A percentile compares a stretch with the other conserved stretches of the same genome.
These are phyloP conservation scores for Hericium coralloides DNA, from an alignment of 768 basidiomycete genomes.

Conservation along the genomic window DNA sequence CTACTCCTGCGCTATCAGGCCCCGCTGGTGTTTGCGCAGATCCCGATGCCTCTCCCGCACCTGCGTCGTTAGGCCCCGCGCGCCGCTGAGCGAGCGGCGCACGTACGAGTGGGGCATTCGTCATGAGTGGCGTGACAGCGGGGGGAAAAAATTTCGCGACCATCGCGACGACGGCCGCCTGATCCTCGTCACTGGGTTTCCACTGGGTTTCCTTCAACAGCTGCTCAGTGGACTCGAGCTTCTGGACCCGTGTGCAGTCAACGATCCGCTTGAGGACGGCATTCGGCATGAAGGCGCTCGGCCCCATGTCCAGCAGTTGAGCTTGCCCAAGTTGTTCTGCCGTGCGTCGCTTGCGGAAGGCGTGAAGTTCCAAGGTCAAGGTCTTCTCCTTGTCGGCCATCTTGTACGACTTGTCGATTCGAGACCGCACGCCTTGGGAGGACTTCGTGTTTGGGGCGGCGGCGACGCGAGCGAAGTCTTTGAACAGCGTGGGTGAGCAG, in stretches of 20 bases:
- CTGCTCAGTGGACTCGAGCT: not conserved
- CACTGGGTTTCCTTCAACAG: not conserved
- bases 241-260: not conserved
- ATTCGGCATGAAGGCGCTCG: not conserved
- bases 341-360: constrained; percentile 8
- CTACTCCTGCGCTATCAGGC: too few relatives aligned
- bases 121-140: too few relatives aligned
- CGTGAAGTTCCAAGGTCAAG: constrained; percentile 5
- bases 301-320: not conserved
- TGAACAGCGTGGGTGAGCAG: constrained; percentile 12
- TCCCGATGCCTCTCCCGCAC: too few relatives aligned
- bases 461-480: not conserved
- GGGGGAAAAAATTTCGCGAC: not conserved
- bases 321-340: not conserved
- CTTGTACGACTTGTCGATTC: constrained; percentile 4
- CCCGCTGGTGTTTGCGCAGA: too few relatives aligned
- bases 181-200: not conserved
- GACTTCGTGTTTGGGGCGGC: not conserved
- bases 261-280: not conserved
- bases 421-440: not conserved
- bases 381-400: not conserved
- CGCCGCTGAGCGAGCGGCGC: too few relatives aligned
- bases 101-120: too few relatives aligned
- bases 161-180: not conserved
- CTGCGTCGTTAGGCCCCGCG: too few relatives aligned